These are phyloP conservation scores for Leccinum angustisporum DNA, from an alignment of 1,284 basidiomycete genomes.

Conservation along the genomic window DNA sequence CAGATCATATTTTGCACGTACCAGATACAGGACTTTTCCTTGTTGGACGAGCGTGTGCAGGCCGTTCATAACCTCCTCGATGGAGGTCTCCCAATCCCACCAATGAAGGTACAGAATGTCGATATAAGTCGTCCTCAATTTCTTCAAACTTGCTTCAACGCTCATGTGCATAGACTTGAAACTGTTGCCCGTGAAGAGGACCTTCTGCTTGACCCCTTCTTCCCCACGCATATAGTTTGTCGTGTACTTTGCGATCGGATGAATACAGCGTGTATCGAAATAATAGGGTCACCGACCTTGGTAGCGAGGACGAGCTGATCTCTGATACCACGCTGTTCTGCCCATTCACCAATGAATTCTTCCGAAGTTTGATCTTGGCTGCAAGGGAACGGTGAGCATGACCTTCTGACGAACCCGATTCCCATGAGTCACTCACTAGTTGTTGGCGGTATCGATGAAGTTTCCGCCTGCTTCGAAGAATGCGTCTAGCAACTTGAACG, in stretches of 20 bases:
- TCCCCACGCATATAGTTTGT: constrained; percentile 28
- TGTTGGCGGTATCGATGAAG: constrained; percentile 40
- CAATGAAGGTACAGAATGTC: constrained; percentile 40
- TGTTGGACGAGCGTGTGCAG: constrained; percentile 40
- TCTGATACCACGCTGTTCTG: constrained; percentile 40
- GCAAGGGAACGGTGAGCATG: background rate
- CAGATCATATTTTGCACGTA: constrained; percentile 3
- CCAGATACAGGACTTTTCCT: constrained; percentile 49
- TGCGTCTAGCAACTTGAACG: constrained; percentile 43
- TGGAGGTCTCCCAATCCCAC: constrained; percentile 40
- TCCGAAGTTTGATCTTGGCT: constrained; percentile 44
- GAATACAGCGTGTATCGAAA: background rate
- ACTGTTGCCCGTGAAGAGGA: constrained; percentile 39
- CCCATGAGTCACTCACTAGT: constrained; percentile 26
- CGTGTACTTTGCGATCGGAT: constrained; percentile 31
- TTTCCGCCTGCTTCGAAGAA: constrained; percentile 41
- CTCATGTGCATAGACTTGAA: constrained; percentile 33
- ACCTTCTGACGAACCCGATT: background rate
- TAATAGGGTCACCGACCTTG: constrained; percentile 33
- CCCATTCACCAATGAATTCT: constrained; percentile 48
- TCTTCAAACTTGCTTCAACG: constrained; percentile 39
- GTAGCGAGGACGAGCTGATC: constrained; percentile 49
- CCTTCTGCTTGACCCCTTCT: constrained; percentile 20
- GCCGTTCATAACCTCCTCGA: constrained; percentile 46
- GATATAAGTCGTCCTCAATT: constrained; percentile 42